Evolutionary conservation across 1,284 basidiomycete species (phyloP).

Genomic region (Agaricales sp.): DNA sequence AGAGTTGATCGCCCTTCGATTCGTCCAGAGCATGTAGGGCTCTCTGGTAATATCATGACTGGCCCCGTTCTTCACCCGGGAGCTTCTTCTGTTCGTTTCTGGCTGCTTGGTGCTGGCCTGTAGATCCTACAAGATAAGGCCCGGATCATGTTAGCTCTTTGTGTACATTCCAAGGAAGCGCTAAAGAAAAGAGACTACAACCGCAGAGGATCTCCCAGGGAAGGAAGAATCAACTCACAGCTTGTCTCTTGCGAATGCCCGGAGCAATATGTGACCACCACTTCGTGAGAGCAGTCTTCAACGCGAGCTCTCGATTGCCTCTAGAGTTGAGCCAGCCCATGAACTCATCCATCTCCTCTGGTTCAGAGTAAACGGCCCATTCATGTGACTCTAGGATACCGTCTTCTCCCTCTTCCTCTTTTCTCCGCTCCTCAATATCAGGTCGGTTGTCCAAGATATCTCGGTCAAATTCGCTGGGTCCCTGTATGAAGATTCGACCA

Average conservation of each 20-base stretch:
- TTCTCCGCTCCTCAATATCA: constrained; percentile 47
- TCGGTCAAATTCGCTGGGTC: constrained; percentile 68
- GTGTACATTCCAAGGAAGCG: background rate
- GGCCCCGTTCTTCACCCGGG: constrained; percentile 48
- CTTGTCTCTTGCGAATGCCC: constrained; percentile 67
- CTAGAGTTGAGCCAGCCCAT: constrained; percentile 87
- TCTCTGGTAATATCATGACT: constrained; percentile 59
- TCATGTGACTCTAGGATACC: constrained; percentile 66
- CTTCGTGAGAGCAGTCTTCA: constrained; percentile 71
- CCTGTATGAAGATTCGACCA: constrained; percentile 86
- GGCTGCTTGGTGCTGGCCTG: constrained; percentile 55
- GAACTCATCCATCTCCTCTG: constrained; percentile 82
- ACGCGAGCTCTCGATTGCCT: constrained; percentile 77
- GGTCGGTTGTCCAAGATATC: constrained; percentile 56
- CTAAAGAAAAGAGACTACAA: no score
- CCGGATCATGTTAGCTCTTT: constrained; percentile 4
- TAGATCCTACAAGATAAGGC: constrained; percentile 46
- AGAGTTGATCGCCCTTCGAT: constrained; percentile 44
- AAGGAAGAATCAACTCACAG: constrained; percentile 40
- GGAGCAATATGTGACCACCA: constrained; percentile 83
- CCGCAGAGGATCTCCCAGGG: background rate
- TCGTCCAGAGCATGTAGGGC: constrained; percentile 78
- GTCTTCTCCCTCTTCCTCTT: constrained; percentile 69
- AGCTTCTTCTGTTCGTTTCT: constrained; percentile 67
- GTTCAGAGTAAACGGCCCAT: constrained; percentile 84